Base-by-base conservation (phyloP, 2,329 filamentous ascomycete genomes). In the Zymoseptoria passerinii region DNA sequence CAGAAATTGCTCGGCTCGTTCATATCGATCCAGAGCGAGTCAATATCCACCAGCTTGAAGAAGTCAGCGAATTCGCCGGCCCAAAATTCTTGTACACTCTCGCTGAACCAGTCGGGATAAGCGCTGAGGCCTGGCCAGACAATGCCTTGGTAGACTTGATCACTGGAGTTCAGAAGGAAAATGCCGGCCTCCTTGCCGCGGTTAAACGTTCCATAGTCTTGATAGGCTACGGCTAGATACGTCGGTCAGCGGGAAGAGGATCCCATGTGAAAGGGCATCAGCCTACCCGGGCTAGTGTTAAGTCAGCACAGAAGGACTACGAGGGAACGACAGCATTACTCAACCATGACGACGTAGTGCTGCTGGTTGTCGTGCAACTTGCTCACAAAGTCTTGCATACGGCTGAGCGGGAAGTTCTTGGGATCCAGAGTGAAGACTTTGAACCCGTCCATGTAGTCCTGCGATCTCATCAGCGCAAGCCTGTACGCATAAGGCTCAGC, bases 41-140 rank as follows among this genome's bases (percentile, higher is more conserved):
- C 89, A 52, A 92, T 86, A 63, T 92, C 82, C 16, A 92, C 78
- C 20, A 88, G 88, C 1, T 74, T 78, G 73, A 92, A 90, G 74
- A 89, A 89, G 0, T 68, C 70, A 0, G 69, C 71, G 65, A 92
- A 86, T 68, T 91, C 81, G 4, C 69, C 77, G 62, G 83, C 83
- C 88, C 88, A 92, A 72, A 84, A 92, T 1, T 74, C 67, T 52
- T 83, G 79, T 1, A 83, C 81, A 51, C 83, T 82, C 6, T 80
- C 78, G 18, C 83, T 75, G 68, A 91, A 90, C 88, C 88, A 92
- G 70, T 92, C 89, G 1, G 71, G 71, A 61, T 70, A 73, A 2
- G 60, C 65, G 1, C 69, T 72, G 1, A 67, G 65, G 49, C 89
- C 88, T 4, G 89, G 85, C 89, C 89, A 92, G 19, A 91, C 88